Conservation (phyloP, 2,329 filamentous ascomycete genomes). For the Furcasterigmium furcatum region DNA sequence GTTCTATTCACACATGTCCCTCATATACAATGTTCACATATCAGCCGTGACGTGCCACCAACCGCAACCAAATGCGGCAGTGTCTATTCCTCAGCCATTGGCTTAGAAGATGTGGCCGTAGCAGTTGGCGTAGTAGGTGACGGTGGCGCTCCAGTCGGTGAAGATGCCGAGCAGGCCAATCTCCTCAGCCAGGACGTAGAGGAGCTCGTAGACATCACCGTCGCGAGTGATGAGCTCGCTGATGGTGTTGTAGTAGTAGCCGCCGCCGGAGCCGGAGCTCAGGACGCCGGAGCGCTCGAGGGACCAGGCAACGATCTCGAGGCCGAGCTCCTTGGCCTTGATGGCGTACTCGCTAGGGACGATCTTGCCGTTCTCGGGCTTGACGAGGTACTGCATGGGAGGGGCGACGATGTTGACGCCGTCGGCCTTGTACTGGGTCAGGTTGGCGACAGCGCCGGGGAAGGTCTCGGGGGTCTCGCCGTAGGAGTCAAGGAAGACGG, state of each 20-base stretch:
- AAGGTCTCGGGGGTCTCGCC: slow-evolving; percentile 52
- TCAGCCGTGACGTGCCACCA: too few relatives aligned
- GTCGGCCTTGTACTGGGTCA: slow-evolving; percentile 50
- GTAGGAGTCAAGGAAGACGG: slow-evolving; percentile 62
- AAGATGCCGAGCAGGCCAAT: slow-evolving; percentile 62
- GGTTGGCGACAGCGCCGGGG: slow-evolving; percentile 49
- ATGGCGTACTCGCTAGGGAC: slow-evolving; percentile 62
- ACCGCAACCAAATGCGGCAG: too few relatives aligned
- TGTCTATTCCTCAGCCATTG: neutral
- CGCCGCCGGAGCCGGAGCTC: slow-evolving; percentile 40
- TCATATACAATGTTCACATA: too few relatives aligned
- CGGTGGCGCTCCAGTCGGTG: slow-evolving; percentile 66
- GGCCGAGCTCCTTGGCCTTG: slow-evolving; percentile 55
- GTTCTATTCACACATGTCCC: too few relatives aligned
- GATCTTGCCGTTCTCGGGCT: slow-evolving; percentile 47
- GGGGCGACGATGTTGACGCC: slow-evolving; percentile 64
- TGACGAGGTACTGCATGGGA: slow-evolving; percentile 59
- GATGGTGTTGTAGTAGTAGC: slow-evolving; percentile 56
- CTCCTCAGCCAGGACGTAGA: slow-evolving; percentile 61
- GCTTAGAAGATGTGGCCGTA: slow-evolving; percentile 36
- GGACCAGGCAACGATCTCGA: slow-evolving; percentile 67
- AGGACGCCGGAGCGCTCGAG: slow-evolving; percentile 64
- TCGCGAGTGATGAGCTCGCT: slow-evolving; percentile 55
- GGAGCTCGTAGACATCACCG: slow-evolving; percentile 63
- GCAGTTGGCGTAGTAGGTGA: slow-evolving; percentile 71